A percentile compares a stretch with the other conserved stretches of the same genome.
Conservation (phyloP, 345 rosid genomes). For the Populus nigra region DNA sequence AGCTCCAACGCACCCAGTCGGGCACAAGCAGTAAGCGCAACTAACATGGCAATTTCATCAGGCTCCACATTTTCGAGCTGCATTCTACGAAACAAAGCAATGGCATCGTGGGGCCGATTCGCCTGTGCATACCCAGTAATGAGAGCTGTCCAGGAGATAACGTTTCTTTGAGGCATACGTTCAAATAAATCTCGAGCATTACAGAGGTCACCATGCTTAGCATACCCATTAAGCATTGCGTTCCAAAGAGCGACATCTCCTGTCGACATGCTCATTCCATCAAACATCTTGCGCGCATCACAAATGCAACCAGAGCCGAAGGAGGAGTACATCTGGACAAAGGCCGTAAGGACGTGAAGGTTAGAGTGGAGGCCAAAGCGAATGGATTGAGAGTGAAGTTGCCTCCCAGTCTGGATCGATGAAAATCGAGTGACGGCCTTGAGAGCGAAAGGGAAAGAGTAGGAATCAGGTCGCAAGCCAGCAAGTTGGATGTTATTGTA, state of each 20-base stretch:
- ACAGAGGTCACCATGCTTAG: slow-evolving; percentile 44
- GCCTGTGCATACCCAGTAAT: slow-evolving; percentile 60
- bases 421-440: slow-evolving; percentile 44
- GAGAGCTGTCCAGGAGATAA: slow-evolving; percentile 68
- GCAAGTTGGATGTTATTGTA: slow-evolving; percentile 45
- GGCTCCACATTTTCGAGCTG: slow-evolving; percentile 53
- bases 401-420: slow-evolving; percentile 44
- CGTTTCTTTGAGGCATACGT: slow-evolving; percentile 51
- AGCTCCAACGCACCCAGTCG: slow-evolving; percentile 55
- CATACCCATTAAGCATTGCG: slow-evolving; percentile 55
- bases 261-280: slow-evolving; percentile 24
- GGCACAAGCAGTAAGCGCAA: slow-evolving; percentile 69
- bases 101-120: slow-evolving; percentile 47
- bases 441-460: slow-evolving; percentile 58
- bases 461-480: slow-evolving; percentile 55
- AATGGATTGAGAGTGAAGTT: slow-evolving; percentile 52
- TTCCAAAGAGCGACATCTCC: slow-evolving; percentile 53
- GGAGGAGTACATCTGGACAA: slow-evolving; percentile 53
- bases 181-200: slow-evolving; percentile 48
- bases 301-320: slow-evolving; percentile 9
- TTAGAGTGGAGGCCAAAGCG: slow-evolving; percentile 44
- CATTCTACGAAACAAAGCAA: slow-evolving; percentile 55
- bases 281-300: slow-evolving; percentile 62
- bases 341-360: slow-evolving; percentile 46
- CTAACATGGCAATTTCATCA: slow-evolving; percentile 62